Percentiles rank a stretch among this genome's conserved stretches.
Evolutionary conservation across 2,329 filamentous ascomycete species (phyloP).

Genomic region (Mycosphaerella sp.): DNA sequence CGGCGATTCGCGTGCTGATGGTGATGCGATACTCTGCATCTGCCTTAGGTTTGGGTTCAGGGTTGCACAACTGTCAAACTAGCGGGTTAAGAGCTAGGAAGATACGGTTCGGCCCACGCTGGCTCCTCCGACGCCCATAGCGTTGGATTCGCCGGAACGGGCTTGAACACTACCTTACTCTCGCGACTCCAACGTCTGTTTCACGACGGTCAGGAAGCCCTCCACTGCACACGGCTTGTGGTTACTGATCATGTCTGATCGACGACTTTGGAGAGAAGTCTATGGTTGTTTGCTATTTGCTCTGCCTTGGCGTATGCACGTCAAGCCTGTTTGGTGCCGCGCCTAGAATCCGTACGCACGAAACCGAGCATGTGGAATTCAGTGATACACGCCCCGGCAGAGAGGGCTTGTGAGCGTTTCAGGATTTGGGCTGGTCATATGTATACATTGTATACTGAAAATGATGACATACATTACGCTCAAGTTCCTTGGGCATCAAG

Average conservation of each 20-base stretch:
- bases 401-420: not conserved
- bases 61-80: constrained; percentile 4
- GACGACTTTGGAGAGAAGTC: not conserved
- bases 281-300: constrained; percentile 18
- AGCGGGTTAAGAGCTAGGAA: not conserved
- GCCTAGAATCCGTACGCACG: constrained; percentile 12
- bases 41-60: too few relatives aligned
- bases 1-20: constrained; percentile 7
- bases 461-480: not conserved
- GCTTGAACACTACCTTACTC: constrained; percentile 1
- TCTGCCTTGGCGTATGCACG: constrained; percentile 8
- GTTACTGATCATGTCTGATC: not conserved
- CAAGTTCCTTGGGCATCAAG: not conserved
- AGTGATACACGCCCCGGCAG: constrained; percentile 1
- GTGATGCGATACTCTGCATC: not conserved
- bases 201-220: constrained; percentile 4
- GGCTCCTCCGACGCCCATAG: constrained; percentile 9
- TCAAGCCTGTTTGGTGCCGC: constrained; percentile 16
- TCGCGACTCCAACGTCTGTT: constrained; percentile 4
- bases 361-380: constrained; percentile 7
- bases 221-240: constrained; percentile 3
- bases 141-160: constrained; percentile 4
- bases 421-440: too few relatives aligned
- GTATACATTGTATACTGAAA: not conserved
- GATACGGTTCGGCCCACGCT: constrained; percentile 5